phyloP scores from a whole-genome alignment of 768 basidiomycete genomes.

The Cytidiella melzeri region DNA sequence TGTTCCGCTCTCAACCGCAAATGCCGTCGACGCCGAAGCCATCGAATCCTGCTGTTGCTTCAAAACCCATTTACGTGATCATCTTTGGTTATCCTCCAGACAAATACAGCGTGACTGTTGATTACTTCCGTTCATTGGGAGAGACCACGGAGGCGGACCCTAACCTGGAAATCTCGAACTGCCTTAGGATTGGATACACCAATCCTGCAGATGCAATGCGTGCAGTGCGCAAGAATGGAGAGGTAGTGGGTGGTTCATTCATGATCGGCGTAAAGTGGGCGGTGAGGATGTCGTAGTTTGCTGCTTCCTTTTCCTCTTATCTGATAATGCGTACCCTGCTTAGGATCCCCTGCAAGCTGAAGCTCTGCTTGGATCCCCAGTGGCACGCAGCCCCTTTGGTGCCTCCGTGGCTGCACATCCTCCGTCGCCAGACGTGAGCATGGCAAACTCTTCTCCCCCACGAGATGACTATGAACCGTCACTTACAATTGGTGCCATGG shows the following conservation, averaged over 20 bases:
- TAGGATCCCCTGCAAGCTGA: conserved; percentile 63
- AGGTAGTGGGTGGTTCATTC: conserved; percentile 64
- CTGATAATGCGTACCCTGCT: too few species aligned
- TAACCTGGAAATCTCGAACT: conserved; percentile 66
- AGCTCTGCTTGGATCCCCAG: conserved; percentile 36
- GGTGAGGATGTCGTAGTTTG: conserved; percentile 39
- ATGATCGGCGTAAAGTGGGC: conserved; percentile 89
- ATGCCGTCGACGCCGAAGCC: conserved; percentile 15
- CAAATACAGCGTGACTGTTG: conserved; percentile 62
- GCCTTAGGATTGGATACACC: conserved; percentile 73
- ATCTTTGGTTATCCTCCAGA: conserved; percentile 89
- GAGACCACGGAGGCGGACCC: conserved; percentile 63
- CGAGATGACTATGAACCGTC: conserved; percentile 29
- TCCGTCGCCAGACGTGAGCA: conserved; percentile 14
- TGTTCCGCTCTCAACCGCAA: conserved; percentile 16
- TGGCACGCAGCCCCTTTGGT: conserved; percentile 13
- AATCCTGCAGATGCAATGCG: conserved; percentile 70
- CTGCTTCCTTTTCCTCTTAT: conserved; percentile 1
- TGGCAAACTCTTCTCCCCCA: conserved; percentile 19
- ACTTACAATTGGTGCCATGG: conserved; percentile 14
- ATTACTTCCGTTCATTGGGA: conserved; percentile 72
- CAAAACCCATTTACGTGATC: conserved; percentile 53
- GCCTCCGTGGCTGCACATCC: conserved; percentile 17
- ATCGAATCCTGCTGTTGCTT: conserved; percentile 16
- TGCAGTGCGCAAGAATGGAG: conserved; percentile 79